Evolutionary conservation across 2,329 filamentous ascomycete species (phyloP), one percentile per base, ranked within the genome.

Genomic region (Calonectria montana): DNA sequence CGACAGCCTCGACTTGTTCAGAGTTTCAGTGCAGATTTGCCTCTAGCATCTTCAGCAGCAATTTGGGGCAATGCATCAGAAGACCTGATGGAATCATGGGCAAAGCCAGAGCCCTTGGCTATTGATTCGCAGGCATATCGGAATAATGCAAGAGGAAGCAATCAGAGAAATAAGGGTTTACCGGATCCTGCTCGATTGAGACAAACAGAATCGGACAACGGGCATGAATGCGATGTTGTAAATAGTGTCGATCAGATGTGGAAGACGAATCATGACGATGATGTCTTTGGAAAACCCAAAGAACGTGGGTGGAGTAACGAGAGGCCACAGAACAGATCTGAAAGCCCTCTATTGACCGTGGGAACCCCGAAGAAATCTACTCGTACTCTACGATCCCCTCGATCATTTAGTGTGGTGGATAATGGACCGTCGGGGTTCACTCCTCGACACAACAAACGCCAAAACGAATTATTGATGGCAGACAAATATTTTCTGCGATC

Each of bases 51-150:
- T 3, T 72, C 75, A 2, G 80, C 79, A 2, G 73, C 79, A 50
- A 41, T 80, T 15, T 76, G 74, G 77, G 61, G 68, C 45, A 45
- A 57, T 21, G 76, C 75, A 35, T 37, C 31, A 15, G 65, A 69
- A 18, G 73, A 73, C 21, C 66, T 73, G 5, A 75, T 75, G 35
- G 68, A 72, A 21, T 65, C 75, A 6, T 74, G 74, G 23, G 65
- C 80, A 25, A 75, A 76, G 35, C 80, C 80, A 8, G 74, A 76
- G 13, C 78, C 80, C 6, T 12, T 39, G 35, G 4, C 16, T 6
- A 1, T 59, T 21, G 18, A n/a, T 6, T 16, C 31, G 12, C 9
- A 7, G 31, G 15, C 23, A 59, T 16, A 37, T 39, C 53, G 21
- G 25, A 59, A 39, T 6, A 37, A 39, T 39, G 12, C 13, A 2